A percentile compares a stretch with the other conserved stretches of the same genome.
Conservation (phyloP, 768 basidiomycete species). For the Tricholoma bakamatsutake region DNA sequence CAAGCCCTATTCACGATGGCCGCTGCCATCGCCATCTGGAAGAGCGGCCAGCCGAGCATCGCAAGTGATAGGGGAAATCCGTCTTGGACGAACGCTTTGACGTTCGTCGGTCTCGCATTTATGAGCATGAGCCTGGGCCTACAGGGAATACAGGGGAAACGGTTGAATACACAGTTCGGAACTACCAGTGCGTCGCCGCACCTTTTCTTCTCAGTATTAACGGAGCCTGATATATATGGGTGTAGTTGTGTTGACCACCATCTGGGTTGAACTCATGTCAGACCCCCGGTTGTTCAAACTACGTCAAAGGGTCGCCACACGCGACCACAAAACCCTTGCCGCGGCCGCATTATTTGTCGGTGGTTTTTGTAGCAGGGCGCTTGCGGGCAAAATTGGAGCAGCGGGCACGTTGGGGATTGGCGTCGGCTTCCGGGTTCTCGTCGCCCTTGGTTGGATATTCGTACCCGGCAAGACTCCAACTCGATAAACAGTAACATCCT, state of each 20-base stretch:
- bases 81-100: slow-evolving; percentile 60
- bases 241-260: slow-evolving; percentile 75
- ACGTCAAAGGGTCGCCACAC: slow-evolving; percentile 44
- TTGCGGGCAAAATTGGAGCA: slow-evolving; percentile 54
- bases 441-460: slow-evolving; percentile 62
- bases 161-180: slow-evolving; percentile 73
- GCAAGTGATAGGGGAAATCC: slow-evolving; percentile 52
- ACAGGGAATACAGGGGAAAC: slow-evolving; percentile 83
- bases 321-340: slow-evolving; percentile 70
- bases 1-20: slow-evolving; percentile 76
- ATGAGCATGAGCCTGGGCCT: slow-evolving; percentile 80
- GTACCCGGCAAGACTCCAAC: slow-evolving; percentile 36
- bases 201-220: neutral
- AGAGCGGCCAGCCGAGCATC: slow-evolving; percentile 52
- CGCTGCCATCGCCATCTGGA: slow-evolving; percentile 66
- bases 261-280: slow-evolving; percentile 85
- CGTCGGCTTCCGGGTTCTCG: slow-evolving; percentile 53
- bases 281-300: slow-evolving; percentile 69
- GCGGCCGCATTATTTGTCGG: slow-evolving; percentile 69
- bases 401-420: slow-evolving; percentile 64
- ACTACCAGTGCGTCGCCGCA: slow-evolving; percentile 54
- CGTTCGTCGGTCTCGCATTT: slow-evolving; percentile 71
- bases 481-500: neutral
- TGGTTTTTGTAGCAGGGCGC: slow-evolving; percentile 59
- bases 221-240: neutral